Base-by-base conservation (phyloP, 2,329 filamentous ascomycete genomes). In the Fusarium anguioides region DNA sequence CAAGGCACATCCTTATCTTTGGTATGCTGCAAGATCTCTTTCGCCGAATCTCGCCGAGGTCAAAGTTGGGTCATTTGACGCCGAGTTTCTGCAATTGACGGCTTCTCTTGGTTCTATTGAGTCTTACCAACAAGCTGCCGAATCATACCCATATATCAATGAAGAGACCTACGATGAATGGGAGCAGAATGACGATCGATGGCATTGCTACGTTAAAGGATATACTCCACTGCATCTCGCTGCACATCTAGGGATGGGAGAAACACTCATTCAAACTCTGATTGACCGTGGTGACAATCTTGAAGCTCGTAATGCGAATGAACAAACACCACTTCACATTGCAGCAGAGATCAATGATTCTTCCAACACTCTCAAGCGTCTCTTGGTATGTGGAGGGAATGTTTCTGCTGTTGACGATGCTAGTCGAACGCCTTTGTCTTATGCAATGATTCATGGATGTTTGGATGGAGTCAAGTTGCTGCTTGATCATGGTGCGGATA, bases 381-480 rank as follows among this genome's bases (percentile, higher is more conserved):
- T 66, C 2, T 18, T 66, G 3, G 4, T 36, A 8, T 29, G 23
- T 4, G 55, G 61, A 3, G 50, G 45, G 1, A 23, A 57, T 10
- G 55, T 66, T 14, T 18, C 36, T 26, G 40, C 33, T 0, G 36
- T 31, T 3, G 62, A 66, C n/a, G n/a, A 27, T 1, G 26, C 35
- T n/a, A 29, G 18, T 1, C 9, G 35, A 2, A 56, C 48, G 2
- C 62, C 62, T 4, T 24, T 66, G 5, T 29, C 55, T 0, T 18
- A 35, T 20, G 45, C 45, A 0, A 18, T 66, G 1, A 26, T 56
- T 2, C 18, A 50, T 11, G 62, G 49, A 1, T 45, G 20, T 1
- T 6, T 57, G 5, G 26, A 35, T 0, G 44, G 61, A 1, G 61
- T 66, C 1, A 51, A 65, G 14, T 4, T 66, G 5, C 11, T 66